A percentile compares a stretch with the other conserved stretches of the same genome.
These are phyloP conservation scores for Lagenidium giganteum DNA, from an alignment of 352 stramenopile species.

Conservation along the genomic window DNA sequence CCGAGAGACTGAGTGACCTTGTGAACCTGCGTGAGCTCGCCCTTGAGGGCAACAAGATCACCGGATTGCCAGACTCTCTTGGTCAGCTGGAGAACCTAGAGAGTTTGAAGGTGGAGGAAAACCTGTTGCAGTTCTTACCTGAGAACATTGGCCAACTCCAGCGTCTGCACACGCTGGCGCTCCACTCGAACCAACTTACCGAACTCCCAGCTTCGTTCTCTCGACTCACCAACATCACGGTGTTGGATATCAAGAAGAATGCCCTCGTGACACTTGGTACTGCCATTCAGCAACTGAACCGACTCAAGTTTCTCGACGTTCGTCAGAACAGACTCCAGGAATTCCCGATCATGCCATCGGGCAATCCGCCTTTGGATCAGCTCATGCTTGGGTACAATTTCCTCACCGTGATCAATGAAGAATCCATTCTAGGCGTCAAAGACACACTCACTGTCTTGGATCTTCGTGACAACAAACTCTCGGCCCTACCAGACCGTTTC, in stretches of 20 bases:
- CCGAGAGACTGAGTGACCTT: slow-evolving; percentile 40
- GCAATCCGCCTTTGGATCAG: slow-evolving; percentile 44
- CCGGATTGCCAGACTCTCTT: slow-evolving; percentile 44
- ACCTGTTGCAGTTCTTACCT: slow-evolving; percentile 43
- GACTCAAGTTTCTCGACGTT: slow-evolving; percentile 63
- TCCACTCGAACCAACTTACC: slow-evolving; percentile 55
- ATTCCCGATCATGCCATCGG: slow-evolving; percentile 51
- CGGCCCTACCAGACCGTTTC: slow-evolving; percentile 44
- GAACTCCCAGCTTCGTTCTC: slow-evolving; percentile 45
- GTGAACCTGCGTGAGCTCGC: slow-evolving; percentile 54
- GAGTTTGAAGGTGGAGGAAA: slow-evolving; percentile 56
- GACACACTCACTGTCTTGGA: slow-evolving; percentile 71
- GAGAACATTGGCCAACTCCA: slow-evolving; percentile 35
- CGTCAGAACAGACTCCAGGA: slow-evolving; percentile 62
- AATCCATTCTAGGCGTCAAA: slow-evolving; percentile 41
- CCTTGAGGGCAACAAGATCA: slow-evolving; percentile 65
- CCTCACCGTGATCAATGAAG: slow-evolving; percentile 37
- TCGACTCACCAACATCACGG: slow-evolving; percentile 35
- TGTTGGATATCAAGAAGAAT: slow-evolving; percentile 77
- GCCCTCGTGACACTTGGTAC: slow-evolving; percentile 26
- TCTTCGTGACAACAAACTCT: slow-evolving; percentile 77
- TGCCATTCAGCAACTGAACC: slow-evolving; percentile 23
- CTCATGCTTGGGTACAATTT: slow-evolving; percentile 75
- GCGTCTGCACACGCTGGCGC: slow-evolving; percentile 49
- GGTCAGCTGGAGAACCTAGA: slow-evolving; percentile 41